A percentile compares a stretch with the other conserved stretches of the same genome.
These are phyloP conservation scores for Metrosideros polymorpha DNA, from an alignment of 441 rosid genomes.

Conservation along the genomic window DNA sequence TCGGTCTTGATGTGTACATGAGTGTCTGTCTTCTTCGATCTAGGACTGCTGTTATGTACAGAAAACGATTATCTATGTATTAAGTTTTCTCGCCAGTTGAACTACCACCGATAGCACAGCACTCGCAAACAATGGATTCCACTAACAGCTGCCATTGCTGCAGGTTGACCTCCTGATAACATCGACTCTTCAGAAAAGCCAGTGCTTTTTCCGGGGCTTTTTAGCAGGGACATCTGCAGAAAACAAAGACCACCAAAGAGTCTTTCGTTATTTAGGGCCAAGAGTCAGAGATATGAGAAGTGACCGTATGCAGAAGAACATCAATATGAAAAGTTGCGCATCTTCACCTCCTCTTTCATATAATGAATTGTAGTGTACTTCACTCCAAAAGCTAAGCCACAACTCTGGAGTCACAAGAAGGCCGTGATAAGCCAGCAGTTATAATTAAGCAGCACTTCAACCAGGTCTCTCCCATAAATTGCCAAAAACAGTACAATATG, in stretches of 20 bases:
- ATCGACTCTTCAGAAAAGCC: slow-evolving; percentile 49
- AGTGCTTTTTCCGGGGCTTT: slow-evolving; percentile 53
- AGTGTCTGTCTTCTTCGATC: background rate
- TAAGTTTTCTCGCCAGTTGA: background rate
- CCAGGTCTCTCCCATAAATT: background rate
- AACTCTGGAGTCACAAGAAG: slow-evolving; percentile 32
- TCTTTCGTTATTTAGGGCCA: background rate
- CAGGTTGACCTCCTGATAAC: background rate
- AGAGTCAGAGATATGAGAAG: background rate
- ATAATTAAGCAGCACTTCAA: background rate
- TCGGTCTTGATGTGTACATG: background rate
- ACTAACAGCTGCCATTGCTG: background rate
- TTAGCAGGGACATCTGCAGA: slow-evolving; percentile 72
- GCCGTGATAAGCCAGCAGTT: background rate
- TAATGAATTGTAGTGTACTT: slow-evolving; percentile 88
- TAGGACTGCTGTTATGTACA: background rate
- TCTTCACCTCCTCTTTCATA: slow-evolving; percentile 75
- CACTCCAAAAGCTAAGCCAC: slow-evolving; percentile 98
- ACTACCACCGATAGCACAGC: background rate
- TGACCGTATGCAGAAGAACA: background rate
- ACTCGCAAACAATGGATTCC: background rate
- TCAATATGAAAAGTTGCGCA: background rate
- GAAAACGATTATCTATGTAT: background rate
- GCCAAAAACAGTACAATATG: background rate
- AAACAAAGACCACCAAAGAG: background rate